These are phyloP conservation scores for Arthrocladium fulminans DNA, from an alignment of 2,329 filamentous ascomycete genomes.

Conservation along the genomic window DNA sequence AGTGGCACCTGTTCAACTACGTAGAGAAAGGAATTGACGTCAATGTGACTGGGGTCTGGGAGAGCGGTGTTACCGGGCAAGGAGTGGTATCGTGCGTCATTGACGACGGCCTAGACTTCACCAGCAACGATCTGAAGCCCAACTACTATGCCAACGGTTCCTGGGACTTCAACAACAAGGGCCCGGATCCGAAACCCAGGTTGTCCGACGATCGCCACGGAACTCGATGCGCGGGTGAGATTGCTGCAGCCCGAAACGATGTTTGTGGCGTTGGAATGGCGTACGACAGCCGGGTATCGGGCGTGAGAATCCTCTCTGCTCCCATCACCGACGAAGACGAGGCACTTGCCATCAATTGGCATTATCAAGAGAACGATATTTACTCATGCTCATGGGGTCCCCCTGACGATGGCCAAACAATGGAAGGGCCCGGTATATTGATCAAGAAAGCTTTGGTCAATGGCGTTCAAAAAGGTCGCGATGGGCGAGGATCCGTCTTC, in stretches of 20 bases:
- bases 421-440: conserved; percentile 85
- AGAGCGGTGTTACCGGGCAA: conserved; percentile 79
- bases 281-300: conserved; percentile 82
- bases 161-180: conserved; percentile 89
- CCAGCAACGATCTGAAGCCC: conserved; percentile 80
- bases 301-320: conserved; percentile 85
- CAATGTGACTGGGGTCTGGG: conserved; percentile 91
- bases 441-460: conserved; percentile 88
- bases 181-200: conserved; percentile 68
- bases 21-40: conserved; percentile 77
- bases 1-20: conserved; percentile 92
- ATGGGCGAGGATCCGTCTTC: conserved; percentile 78
- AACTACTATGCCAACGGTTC: conserved; percentile 93
- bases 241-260: conserved; percentile 83
- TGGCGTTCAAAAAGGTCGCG: conserved; percentile 78
- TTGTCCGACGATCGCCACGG: conserved; percentile 81
- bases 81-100: conserved; percentile 88
- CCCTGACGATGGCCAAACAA: conserved; percentile 82
- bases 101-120: conserved; percentile 92
- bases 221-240: conserved; percentile 88
- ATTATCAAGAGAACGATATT: conserved; percentile 83
- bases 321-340: conserved; percentile 88
- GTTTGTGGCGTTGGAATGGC: conserved; percentile 94
- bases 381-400: conserved; percentile 99
- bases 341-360: conserved; percentile 84